phyloP scores from a whole-genome alignment of 805 yeast genomes.

The Starmerella powellii region DNA sequence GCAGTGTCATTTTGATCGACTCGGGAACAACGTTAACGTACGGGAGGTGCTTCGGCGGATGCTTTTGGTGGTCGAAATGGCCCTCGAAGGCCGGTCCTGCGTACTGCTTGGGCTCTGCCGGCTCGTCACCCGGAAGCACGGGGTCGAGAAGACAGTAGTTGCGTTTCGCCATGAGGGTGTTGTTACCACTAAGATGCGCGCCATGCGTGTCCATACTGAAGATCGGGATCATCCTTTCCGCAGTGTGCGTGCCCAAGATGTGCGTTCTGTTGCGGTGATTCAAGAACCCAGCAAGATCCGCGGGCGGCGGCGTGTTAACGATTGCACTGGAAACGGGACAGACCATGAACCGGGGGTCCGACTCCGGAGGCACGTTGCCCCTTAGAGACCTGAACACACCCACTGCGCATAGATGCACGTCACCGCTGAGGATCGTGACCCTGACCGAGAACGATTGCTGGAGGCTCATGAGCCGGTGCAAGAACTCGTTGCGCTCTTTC shows the following conservation, averaged over 20 bases:
- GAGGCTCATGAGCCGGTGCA: slow-evolving; percentile 50
- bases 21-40: slow-evolving; percentile 25
- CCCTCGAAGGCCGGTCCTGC: slow-evolving; percentile 18
- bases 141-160: slow-evolving; percentile 41
- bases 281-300: slow-evolving; percentile 64
- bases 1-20: slow-evolving; percentile 56
- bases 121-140: slow-evolving; percentile 8
- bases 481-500: slow-evolving; percentile 61
- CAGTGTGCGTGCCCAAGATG: slow-evolving; percentile 49
- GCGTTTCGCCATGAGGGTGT: slow-evolving; percentile 42
- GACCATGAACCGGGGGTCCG: slow-evolving; percentile 64
- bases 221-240: slow-evolving; percentile 70
- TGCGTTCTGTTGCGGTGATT: slow-evolving; percentile 58
- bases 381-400: slow-evolving; percentile 58
- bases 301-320: slow-evolving; percentile 86
- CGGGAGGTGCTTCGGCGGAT: slow-evolving; percentile 7
- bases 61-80: slow-evolving; percentile 5
- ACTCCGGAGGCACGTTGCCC: slow-evolving; percentile 42
- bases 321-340: slow-evolving; percentile 86
- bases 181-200: slow-evolving; percentile 33
- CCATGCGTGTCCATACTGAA: slow-evolving; percentile 53
- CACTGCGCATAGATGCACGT: slow-evolving; percentile 79
- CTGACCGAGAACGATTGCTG: slow-evolving; percentile 56
- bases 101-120: slow-evolving; percentile 1
- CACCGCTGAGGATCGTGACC: slow-evolving; percentile 79